Percentiles rank a stretch among this genome's conserved stretches.
phyloP scores from a whole-genome alignment of 768 basidiomycete genomes.

The Pleurotus tuber-regium region DNA sequence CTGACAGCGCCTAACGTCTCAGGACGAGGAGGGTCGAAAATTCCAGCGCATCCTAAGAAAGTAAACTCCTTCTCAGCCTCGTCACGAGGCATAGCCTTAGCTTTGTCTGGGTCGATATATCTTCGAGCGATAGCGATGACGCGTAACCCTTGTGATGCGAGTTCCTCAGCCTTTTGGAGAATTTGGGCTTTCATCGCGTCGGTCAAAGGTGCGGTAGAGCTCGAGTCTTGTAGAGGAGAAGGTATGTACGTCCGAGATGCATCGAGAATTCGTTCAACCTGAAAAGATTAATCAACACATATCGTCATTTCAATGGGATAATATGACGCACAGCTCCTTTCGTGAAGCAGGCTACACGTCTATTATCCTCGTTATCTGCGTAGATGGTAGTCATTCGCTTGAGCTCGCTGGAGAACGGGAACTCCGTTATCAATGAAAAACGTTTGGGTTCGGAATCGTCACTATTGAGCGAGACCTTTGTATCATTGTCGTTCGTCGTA shows the following conservation, averaged over 20 bases:
- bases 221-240: conserved; percentile 20
- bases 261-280: conserved; percentile 50
- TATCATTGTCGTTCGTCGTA: conserved; percentile 17
- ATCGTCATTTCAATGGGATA: too few species aligned
- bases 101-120: conserved; percentile 15
- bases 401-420: conserved; percentile 48
- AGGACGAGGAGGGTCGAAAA: conserved; percentile 56
- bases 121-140: conserved; percentile 36
- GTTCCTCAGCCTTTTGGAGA: conserved; percentile 26
- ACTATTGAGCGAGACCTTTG: not conserved
- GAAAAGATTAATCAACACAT: too few species aligned
- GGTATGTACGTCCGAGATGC: conserved; percentile 35
- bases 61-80: conserved; percentile 45
- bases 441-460: conserved; percentile 18
- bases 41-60: conserved; percentile 54
- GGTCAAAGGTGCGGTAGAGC: conserved; percentile 24
- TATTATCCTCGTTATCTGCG: conserved; percentile 21
- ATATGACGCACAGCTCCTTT: conserved; percentile 36
- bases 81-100: conserved; percentile 33
- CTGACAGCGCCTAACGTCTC: conserved; percentile 51
- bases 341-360: conserved; percentile 24
- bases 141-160: conserved; percentile 39
- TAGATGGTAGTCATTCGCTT: conserved; percentile 49
- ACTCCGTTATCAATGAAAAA: conserved; percentile 34
- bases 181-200: conserved; percentile 22